Conservation (phyloP, 495 filamentous ascomycete species). For the Hyaloscypha hepaticicola region DNA sequence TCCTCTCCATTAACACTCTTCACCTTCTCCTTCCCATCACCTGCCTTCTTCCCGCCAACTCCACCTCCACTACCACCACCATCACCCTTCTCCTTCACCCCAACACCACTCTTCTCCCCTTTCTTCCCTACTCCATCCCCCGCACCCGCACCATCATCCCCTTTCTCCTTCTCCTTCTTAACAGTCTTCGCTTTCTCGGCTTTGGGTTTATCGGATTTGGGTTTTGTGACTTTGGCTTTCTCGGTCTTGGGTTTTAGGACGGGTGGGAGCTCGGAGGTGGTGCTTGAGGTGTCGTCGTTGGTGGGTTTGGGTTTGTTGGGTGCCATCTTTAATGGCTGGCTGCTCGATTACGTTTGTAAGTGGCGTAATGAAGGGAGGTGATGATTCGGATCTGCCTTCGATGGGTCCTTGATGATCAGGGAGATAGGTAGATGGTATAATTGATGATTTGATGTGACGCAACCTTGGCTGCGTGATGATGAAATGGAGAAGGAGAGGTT, state of each 20-base stretch:
- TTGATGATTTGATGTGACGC: too few species aligned
- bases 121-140: not conserved
- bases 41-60: not conserved
- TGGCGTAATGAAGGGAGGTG: not conserved
- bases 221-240: slow-evolving; percentile 29
- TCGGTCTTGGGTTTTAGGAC: slow-evolving; percentile 28
- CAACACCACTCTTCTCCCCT: slow-evolving; percentile 20
- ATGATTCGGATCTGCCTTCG: too few species aligned
- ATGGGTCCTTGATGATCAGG: too few species aligned
- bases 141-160: not conserved
- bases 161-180: not conserved
- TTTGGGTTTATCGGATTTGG: slow-evolving; percentile 17
- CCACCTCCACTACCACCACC: slow-evolving; percentile 3
- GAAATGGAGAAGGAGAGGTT: not conserved
- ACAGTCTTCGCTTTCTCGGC: slow-evolving; percentile 4
- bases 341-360: not conserved
- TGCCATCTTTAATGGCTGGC: slow-evolving; percentile 16
- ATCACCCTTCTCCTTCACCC: slow-evolving; percentile 10
- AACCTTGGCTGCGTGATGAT: too few species aligned
- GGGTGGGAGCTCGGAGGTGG: slow-evolving; percentile 3
- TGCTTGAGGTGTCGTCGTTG: slow-evolving; percentile 7
- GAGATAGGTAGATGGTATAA: too few species aligned
- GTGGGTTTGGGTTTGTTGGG: slow-evolving; percentile 23
- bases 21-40: slow-evolving; percentile 25
- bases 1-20: slow-evolving; percentile 26